phyloP scores from a whole-genome alignment of 352 stramenopile genomes.

The Phytophthora quininea region DNA sequence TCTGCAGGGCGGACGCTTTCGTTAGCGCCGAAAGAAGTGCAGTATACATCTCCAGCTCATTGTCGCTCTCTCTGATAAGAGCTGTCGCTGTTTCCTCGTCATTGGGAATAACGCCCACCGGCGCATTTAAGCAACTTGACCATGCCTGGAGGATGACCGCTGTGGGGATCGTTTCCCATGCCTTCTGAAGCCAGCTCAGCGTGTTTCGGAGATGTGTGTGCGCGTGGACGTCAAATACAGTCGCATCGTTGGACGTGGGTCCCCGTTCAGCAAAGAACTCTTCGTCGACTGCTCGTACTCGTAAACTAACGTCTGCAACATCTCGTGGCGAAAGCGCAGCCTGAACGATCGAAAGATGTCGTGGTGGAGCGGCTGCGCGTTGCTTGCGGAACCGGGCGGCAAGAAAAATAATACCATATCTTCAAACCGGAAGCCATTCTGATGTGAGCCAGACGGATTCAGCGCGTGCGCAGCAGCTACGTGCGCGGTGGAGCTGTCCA shows the following conservation, averaged over 20 bases:
- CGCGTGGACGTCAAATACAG: slow-evolving; percentile 47
- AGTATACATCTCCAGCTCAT: slow-evolving; percentile 25
- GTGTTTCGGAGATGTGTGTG: slow-evolving; percentile 54
- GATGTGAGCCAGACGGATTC: slow-evolving; percentile 62
- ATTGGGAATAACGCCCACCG: slow-evolving; percentile 29
- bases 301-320: slow-evolving; percentile 55
- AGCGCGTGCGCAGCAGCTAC: slow-evolving; percentile 65
- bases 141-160: slow-evolving; percentile 51
- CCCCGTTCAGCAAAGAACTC: not conserved
- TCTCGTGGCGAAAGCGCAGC: slow-evolving; percentile 59
- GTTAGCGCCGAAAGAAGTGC: slow-evolving; percentile 33
- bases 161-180: slow-evolving; percentile 41
- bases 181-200: slow-evolving; percentile 50
- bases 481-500: slow-evolving; percentile 70
- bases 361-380: slow-evolving; percentile 65
- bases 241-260: slow-evolving; percentile 13
- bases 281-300: slow-evolving; percentile 31
- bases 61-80: slow-evolving; percentile 13
- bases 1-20: slow-evolving; percentile 32
- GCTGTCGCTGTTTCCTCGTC: slow-evolving; percentile 28
- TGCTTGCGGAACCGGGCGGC: slow-evolving; percentile 42
- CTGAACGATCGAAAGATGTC: slow-evolving; percentile 66
- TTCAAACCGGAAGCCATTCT: slow-evolving; percentile 68
- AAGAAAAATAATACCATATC: slow-evolving; percentile 70
- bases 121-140: slow-evolving; percentile 41